These are phyloP conservation scores for Aethionema arabicum DNA, from an alignment of 345 rosid genomes.

Conservation along the genomic window DNA sequence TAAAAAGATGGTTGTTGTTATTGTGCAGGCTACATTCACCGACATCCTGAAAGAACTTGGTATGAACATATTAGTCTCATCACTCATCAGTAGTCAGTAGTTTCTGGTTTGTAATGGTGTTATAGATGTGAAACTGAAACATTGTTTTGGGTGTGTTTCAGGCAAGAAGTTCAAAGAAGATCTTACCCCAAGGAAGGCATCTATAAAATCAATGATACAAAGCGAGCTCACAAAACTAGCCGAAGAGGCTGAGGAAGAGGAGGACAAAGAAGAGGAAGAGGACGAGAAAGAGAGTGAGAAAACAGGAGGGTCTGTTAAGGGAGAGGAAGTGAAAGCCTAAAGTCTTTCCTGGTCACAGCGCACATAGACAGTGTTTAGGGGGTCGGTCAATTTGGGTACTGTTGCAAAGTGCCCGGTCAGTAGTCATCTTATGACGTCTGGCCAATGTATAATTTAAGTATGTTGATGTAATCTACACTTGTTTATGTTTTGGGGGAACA, in stretches of 20 bases:
- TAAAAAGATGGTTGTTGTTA: slow-evolving; percentile 19
- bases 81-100: not conserved
- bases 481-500: not conserved
- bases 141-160: slow-evolving; percentile 37
- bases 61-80: slow-evolving; percentile 36
- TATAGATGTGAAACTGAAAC: too few relatives aligned
- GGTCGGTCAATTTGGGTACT: not conserved
- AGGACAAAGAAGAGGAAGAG: slow-evolving; percentile 48
- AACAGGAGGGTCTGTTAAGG: slow-evolving; percentile 27
- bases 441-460: slow-evolving; percentile 27
- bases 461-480: slow-evolving; percentile 30
- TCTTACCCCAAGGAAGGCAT: slow-evolving; percentile 69
- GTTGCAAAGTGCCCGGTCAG: slow-evolving; percentile 22
- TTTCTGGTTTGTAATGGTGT: slow-evolving; percentile 19
- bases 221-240: slow-evolving; percentile 93
- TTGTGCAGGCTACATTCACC: slow-evolving; percentile 92
- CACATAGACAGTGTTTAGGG: slow-evolving; percentile 21
- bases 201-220: slow-evolving; percentile 78
- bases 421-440: slow-evolving; percentile 14
- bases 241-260: slow-evolving; percentile 70
- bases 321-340: slow-evolving; percentile 34
- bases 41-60: slow-evolving; percentile 90
- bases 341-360: slow-evolving; percentile 19
- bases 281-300: too few relatives aligned
- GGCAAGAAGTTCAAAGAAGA: slow-evolving; percentile 54